These are phyloP conservation scores for Microascus cirrosus DNA, from an alignment of 2,329 filamentous ascomycete genomes.

Conservation along the genomic window DNA sequence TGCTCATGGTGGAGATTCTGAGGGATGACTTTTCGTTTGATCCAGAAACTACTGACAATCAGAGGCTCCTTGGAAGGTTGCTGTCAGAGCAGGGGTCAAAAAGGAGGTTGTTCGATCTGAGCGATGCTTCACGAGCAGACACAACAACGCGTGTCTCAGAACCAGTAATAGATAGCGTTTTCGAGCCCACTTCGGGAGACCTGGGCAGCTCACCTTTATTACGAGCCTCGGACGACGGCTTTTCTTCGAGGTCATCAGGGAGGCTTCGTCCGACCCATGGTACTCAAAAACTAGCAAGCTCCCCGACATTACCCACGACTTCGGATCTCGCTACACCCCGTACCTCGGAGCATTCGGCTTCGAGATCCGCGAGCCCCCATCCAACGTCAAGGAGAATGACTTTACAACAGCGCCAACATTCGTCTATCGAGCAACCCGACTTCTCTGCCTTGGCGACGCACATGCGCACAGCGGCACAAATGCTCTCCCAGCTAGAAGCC, in stretches of 20 bases:
- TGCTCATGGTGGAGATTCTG: slow-evolving; percentile 75
- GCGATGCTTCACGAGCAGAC: slow-evolving; percentile 49
- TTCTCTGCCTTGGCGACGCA: slow-evolving; percentile 76
- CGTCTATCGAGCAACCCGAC: slow-evolving; percentile 59
- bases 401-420: slow-evolving; percentile 41
- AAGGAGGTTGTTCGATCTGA: slow-evolving; percentile 55
- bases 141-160: slow-evolving; percentile 29
- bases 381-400: slow-evolving; percentile 39
- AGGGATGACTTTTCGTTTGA: slow-evolving; percentile 77
- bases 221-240: slow-evolving; percentile 42
- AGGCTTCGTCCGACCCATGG: slow-evolving; percentile 4
- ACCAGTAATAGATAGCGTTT: slow-evolving; percentile 57
- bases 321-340: slow-evolving; percentile 55
- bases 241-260: slow-evolving; percentile 11
- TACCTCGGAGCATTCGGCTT: slow-evolving; percentile 57
- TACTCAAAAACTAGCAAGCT: background rate
- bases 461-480: slow-evolving; percentile 79
- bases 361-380: slow-evolving; percentile 57
- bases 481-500: slow-evolving; percentile 73
- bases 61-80: slow-evolving; percentile 49
- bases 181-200: slow-evolving; percentile 72
- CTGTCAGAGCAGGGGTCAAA: slow-evolving; percentile 43
- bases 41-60: slow-evolving; percentile 61
- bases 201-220: slow-evolving; percentile 63
- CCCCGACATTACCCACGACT: background rate